Conservation (phyloP, 2,329 filamentous ascomycete genomes). For the Hypoxylon sp. region DNA sequence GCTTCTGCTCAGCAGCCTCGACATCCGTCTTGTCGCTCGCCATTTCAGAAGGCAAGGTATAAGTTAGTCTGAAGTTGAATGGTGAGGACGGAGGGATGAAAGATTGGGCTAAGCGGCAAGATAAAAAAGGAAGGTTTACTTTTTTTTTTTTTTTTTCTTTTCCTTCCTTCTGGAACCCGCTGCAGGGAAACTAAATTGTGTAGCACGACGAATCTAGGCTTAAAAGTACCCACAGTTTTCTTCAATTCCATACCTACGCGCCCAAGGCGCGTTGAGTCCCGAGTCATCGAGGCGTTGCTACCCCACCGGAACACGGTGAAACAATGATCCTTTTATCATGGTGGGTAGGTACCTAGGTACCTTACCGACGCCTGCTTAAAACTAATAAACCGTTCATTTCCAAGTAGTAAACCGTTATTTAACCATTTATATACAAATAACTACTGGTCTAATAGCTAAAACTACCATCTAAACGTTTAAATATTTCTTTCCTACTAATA, state of each 20-base stretch:
- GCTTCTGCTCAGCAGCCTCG: constrained; percentile 71
- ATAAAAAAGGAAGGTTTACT: constrained; percentile 15
- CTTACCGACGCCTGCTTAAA: too few relatives aligned
- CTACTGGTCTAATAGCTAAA: not conserved
- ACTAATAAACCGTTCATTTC: too few relatives aligned
- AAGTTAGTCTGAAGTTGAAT: constrained; percentile 23
- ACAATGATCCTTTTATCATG: constrained; percentile 27
- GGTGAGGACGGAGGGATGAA: constrained; percentile 28
- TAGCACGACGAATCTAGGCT: constrained; percentile 36
- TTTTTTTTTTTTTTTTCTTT: constrained; percentile 32
- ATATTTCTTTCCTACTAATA: not conserved
- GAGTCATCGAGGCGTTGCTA: too few relatives aligned
- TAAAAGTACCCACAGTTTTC: constrained; percentile 7
- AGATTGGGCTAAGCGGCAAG: constrained; percentile 34
- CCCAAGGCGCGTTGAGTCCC: constrained; percentile 23
- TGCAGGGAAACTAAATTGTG: constrained; percentile 18
- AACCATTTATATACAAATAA: too few relatives aligned
- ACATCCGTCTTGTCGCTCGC: constrained; percentile 67
- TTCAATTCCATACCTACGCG: constrained; percentile 37
- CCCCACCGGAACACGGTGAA: constrained; percentile 40
- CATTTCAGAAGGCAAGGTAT: constrained; percentile 41
- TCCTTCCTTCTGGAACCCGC: constrained; percentile 22
- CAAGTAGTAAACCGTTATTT: too few relatives aligned
- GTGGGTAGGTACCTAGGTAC: not conserved
- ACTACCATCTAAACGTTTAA: not conserved